phyloP scores from a whole-genome alignment of 768 basidiomycete genomes.

The Tephrocybe sp. region DNA sequence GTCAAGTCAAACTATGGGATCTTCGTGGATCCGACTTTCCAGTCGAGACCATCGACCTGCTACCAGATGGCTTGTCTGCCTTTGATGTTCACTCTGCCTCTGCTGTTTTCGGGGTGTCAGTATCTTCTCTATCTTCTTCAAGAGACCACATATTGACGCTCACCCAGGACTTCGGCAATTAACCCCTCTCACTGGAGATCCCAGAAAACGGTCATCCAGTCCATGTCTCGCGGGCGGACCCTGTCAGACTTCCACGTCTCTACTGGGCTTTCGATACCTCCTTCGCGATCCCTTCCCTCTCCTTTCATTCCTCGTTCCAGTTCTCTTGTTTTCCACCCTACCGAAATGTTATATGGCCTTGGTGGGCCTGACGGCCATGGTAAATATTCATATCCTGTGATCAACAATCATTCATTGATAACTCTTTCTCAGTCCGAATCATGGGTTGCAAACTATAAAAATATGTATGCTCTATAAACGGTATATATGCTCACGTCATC shows the following conservation, averaged over 20 bases:
- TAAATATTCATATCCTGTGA: constrained; percentile 27
- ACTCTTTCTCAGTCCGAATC: constrained; percentile 45
- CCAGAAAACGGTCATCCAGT: constrained; percentile 63
- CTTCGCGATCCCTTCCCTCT: constrained; percentile 55
- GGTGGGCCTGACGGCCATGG: constrained; percentile 73
- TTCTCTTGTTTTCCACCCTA: constrained; percentile 79
- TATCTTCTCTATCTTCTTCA: constrained; percentile 13
- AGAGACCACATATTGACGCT: constrained; percentile 2
- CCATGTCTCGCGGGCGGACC: constrained; percentile 40
- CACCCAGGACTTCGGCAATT: constrained; percentile 56
- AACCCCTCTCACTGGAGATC: constrained; percentile 61
- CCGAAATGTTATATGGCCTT: constrained; percentile 80
- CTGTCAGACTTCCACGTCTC: constrained; percentile 49
- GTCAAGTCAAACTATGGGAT: constrained; percentile 92
- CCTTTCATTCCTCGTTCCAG: constrained; percentile 61
- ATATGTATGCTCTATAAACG: constrained; percentile 12
- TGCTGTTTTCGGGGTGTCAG: constrained; percentile 84
- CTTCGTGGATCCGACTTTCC: constrained; percentile 64
- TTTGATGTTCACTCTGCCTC: constrained; percentile 87
- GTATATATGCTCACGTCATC: constrained; percentile 18
- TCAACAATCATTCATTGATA: too few relatives aligned
- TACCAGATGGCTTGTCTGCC: constrained; percentile 72
- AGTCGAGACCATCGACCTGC: constrained; percentile 60
- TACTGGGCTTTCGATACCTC: constrained; percentile 55
- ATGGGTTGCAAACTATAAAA: constrained; percentile 53